Evolutionary conservation across 108 stramenopile genomes (phyloP), one percentile per base, ranked within the genome.

Genomic region (Aurantiochytrium sp.): DNA sequence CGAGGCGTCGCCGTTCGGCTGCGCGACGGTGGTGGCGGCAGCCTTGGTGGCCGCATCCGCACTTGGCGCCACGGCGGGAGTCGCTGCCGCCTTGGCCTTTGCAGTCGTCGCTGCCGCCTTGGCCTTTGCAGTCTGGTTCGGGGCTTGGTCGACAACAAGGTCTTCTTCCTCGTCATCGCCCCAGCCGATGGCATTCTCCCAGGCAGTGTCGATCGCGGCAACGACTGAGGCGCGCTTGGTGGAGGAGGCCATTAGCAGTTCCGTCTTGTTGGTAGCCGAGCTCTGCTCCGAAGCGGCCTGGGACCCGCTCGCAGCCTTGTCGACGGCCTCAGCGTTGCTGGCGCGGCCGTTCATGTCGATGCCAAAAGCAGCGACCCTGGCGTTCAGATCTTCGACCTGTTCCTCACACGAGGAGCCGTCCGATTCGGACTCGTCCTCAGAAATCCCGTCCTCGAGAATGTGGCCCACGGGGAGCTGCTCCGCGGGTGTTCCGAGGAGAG

Each of bases 121-220:
- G 0, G 17, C 50, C 17, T n/a, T n/a, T n/a, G n/a, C n/a, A n/a
- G n/a, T n/a, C n/a, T n/a, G n/a, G n/a, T n/a, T n/a, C n/a, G n/a
- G 30, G 31, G 68, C 31, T 68, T 31, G 15, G 19, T 32, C 68
- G 10, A 15, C n/a, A 12, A 6, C n/a, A 22, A 1, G 19, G 4
- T 37, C 1, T 15, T 81, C 73, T 41, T 81, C 42, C 32, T 48
- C 73, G 12, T 81, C 73, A 41, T 81, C 73, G 1, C 73, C 73
- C 73, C 73, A 81, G 45, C 39, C 12, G 4, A 81, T 81, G 0
- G 73, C 36, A 48, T 81, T 81, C 39, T 81, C 73, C 73, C 73
- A 81, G 0, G 73, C 73, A 24, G 59, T 65, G 19, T 65, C 59
- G 34, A 65, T 34, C 8, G 59, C 59, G 3, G 59, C 59, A 15